Base-by-base conservation (phyloP, 495 filamentous ascomycete genomes). In the Neurospora sp. region DNA sequence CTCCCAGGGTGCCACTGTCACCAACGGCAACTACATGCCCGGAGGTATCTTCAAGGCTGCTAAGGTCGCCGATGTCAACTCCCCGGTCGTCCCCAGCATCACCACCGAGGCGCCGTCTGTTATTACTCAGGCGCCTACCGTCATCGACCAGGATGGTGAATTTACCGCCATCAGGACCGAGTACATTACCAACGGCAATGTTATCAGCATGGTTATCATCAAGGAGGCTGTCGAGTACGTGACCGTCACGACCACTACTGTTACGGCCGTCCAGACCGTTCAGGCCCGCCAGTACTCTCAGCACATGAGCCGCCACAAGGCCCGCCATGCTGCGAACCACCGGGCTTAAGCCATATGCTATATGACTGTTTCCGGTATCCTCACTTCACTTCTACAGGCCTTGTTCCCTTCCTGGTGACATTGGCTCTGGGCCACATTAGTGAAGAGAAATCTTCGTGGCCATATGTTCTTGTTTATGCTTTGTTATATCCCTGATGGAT, bases 221-320 rank as follows among this genome's bases (percentile, higher is more conserved):
- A 82, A 83, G 71, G 81, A 86, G 77, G 82, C 81, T 27, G 75
- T 84, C 10, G 80, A 83, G 66, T 85, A 83, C 37, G 82, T 86
- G 42, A 84, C 80, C 4, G 73, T 82, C 41, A 76, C 77, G 0
- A 75, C 75, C 40, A 72, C 71, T 31, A 75, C 73, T 38, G 73
- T 68, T 46, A 74, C 73, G 9, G 72, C 79, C 8, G 74, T 70
- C 20, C 69, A 39, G 5, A 70, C 37, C 16, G 68, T 75, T 42
- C 77, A 80, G 71, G 76, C 75, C 11, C 76, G 78, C n/a, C 75
- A 76, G 4, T 74, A 74, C 68, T 27, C 72, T 11, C 59, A 48
- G 10, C 76, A 79, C 61, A 38, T 75, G 40, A 74, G 76, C 37
- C 74, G 75, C 20, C 80, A 81, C 53, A 31, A 22, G 9, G 69